Percentiles rank a stretch among this genome's conserved stretches.
These are phyloP conservation scores for Nicotiana tabacum DNA, from an alignment of 257 asterid genomes.

Conservation along the genomic window DNA sequence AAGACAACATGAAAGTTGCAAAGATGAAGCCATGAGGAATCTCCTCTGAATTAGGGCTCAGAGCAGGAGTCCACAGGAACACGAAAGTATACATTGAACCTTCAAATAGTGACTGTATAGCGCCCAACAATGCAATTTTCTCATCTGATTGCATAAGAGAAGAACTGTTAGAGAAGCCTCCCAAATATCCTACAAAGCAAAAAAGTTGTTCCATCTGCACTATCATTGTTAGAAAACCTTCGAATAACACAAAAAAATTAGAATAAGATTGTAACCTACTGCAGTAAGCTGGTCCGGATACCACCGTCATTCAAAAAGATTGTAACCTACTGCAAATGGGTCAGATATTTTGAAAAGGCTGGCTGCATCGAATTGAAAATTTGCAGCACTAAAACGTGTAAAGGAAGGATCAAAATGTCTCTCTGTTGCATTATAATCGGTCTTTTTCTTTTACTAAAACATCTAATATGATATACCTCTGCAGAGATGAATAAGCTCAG, in stretches of 20 bases:
- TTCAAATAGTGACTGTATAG: constrained; percentile 92
- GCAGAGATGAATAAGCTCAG: neutral
- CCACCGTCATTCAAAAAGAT: no score
- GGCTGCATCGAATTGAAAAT: neutral
- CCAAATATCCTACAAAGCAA: neutral
- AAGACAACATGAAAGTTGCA: constrained; percentile 92
- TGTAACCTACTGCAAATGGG: neutral
- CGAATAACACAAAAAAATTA: neutral
- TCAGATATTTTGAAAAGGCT: neutral
- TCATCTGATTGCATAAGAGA: constrained; percentile 51
- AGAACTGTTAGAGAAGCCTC: neutral
- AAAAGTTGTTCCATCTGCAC: neutral
- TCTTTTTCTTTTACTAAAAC: neutral
- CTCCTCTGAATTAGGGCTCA: constrained; percentile 91
- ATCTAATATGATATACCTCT: neutral
- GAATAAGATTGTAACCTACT: neutral
- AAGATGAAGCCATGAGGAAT: constrained; percentile 95
- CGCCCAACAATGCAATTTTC: constrained; percentile 93
- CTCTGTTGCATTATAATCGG: neutral
- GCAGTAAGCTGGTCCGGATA: no score
- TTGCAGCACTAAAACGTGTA: neutral
- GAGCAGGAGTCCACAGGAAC: constrained; percentile 97
- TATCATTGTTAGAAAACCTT: neutral
- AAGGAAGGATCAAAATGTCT: neutral
- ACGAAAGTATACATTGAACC: constrained; percentile 98